Evolutionary conservation across 1,139 yeast species (phyloP), one percentile per base, ranked within the genome.

Genomic region (Suhomyces yuchorum): DNA sequence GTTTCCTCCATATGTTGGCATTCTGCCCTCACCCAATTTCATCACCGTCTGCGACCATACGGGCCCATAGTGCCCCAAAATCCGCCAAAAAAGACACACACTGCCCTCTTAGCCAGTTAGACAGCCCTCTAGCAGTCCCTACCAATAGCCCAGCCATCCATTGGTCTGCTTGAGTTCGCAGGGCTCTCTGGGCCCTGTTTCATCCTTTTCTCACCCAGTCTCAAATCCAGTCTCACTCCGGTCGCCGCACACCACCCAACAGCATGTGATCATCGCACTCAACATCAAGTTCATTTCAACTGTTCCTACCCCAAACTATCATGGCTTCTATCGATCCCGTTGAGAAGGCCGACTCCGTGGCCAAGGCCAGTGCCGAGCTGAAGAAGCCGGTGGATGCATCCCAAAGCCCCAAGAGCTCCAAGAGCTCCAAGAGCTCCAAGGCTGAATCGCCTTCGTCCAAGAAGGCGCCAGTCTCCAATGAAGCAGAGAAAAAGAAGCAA

Each of bases 401-500:
- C 39, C 22, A 37, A 11, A 56, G 52, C 43, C 48, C 48, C 39
- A 37, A 37, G 18, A 56, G 52, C 43, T 47, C 48, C 9, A 9
- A 26, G 14, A 7, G 40, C 8, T 12, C 30, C 38, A 26, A 26
- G 30, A 26, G n/a, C 30, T 26, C 30, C n/a, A 30, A 30, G 18
- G 9, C 18, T 9, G 11, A 30, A n/a, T 18, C 44, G 20, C 12
- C 9, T 8, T n/a, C 39, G 9, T 18, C 42, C 2, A 34, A 43
- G 28, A 28, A 15, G 8, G 35, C 19, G 6, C 17, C 28, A 18
- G 60, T 55, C n/a, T 51, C 50, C 44, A 67, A 66, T 51, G 84
- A 79, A 55, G 63, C 62, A 46, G 86, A 83, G 57, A 84, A 83
- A 70, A 89, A 88, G 70, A 85, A 84, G 57, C 93, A 84, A 67